Conservation (phyloP, 164 flowering plant species). For the Litsea cubeba region DNA sequence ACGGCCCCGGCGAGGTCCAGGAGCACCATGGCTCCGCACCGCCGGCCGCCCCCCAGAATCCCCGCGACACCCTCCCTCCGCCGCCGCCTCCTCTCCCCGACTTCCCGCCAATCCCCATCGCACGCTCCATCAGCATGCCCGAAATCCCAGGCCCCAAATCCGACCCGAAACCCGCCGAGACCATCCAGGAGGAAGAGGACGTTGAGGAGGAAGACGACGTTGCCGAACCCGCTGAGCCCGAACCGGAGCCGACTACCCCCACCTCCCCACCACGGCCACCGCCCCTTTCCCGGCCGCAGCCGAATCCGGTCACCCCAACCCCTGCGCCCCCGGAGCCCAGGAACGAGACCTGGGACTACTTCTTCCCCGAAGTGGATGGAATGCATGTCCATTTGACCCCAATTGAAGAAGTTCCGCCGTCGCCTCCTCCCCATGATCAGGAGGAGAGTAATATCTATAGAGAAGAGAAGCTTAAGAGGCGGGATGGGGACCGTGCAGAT, state of each 20-base stretch:
- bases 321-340: slow-evolving; percentile 31
- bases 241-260: slow-evolving; percentile 26
- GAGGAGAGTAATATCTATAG: slow-evolving; percentile 23
- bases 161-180: slow-evolving; percentile 11
- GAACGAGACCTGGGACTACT: slow-evolving; percentile 66
- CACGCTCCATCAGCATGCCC: slow-evolving; percentile 63
- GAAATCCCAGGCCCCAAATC: slow-evolving; percentile 29
- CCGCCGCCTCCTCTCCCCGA: slow-evolving; percentile 40
- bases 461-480: slow-evolving; percentile 6
- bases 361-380: slow-evolving; percentile 33
- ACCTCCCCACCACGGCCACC: slow-evolving; percentile 13
- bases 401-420: slow-evolving; percentile 17
- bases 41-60: slow-evolving; percentile 28
- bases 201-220: slow-evolving; percentile 23
- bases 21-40: not conserved
- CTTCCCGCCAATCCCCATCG: slow-evolving; percentile 68
- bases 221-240: not conserved
- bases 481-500: slow-evolving; percentile 12
- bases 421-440: slow-evolving; percentile 1
- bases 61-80: slow-evolving; percentile 24
- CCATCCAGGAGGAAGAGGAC: slow-evolving; percentile 35
- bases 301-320: slow-evolving; percentile 6
- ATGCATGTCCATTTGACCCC: slow-evolving; percentile 33
- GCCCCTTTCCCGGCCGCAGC: slow-evolving; percentile 31
- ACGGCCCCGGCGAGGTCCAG: slow-evolving; percentile 61